Percentiles rank a stretch among this genome's conserved stretches.
phyloP scores from a whole-genome alignment of 148 eudicot species.

The Camellia sinensis region DNA sequence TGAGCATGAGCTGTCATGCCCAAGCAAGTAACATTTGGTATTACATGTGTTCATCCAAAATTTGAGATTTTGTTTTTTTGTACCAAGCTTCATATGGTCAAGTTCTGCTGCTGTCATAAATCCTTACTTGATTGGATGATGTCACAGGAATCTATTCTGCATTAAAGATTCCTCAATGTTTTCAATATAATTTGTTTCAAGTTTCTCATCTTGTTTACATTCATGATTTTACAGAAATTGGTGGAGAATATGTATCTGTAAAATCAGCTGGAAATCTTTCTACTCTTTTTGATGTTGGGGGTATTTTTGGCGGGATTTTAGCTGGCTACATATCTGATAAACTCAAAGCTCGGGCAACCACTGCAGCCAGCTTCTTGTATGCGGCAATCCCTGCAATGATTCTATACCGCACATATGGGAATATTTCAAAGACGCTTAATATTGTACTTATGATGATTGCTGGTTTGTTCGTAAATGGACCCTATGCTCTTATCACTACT shows the following conservation, averaged over 20 bases:
- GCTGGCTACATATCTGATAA: conserved; percentile 93
- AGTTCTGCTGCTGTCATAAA: neutral
- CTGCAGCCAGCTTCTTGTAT: conserved; percentile 87
- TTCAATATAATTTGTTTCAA: neutral
- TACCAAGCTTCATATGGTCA: neutral
- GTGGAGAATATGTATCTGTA: conserved; percentile 75
- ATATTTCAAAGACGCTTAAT: conserved; percentile 58
- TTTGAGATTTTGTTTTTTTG: too few relatives aligned
- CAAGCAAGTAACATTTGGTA: too few relatives aligned
- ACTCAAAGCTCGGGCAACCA: conserved; percentile 80
- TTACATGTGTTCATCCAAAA: too few relatives aligned
- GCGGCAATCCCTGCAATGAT: conserved; percentile 79
- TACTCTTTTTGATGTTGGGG: conserved; percentile 91
- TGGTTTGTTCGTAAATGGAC: conserved; percentile 86
- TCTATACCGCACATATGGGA: conserved; percentile 77
- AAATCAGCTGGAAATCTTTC: conserved; percentile 96
- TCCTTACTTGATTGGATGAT: neutral
- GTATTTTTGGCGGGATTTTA: conserved; percentile 83
- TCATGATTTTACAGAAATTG: conserved; percentile 62
- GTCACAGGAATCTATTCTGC: neutral
- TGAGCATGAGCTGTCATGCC: too few relatives aligned
- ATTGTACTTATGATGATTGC: conserved; percentile 82
- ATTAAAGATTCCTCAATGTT: neutral
- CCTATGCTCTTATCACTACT: conserved; percentile 94
- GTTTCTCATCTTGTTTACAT: conserved; percentile 7